Evolutionary conservation across 78 protist species (phyloP).

Genomic region (slime mould (Dictyostelium discoideum)): DNA sequence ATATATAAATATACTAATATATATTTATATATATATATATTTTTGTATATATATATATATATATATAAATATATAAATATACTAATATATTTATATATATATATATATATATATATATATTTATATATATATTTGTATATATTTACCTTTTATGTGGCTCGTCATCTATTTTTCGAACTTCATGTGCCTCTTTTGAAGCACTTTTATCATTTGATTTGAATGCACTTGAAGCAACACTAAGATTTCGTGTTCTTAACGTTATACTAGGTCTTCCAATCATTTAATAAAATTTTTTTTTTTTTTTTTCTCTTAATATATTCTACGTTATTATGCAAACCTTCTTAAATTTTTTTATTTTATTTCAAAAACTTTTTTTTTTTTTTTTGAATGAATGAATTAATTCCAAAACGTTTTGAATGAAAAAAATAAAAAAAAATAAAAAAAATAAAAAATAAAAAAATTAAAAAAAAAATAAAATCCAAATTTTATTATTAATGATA

Average conservation of each 20-base stretch:
- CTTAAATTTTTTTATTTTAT: too few species aligned
- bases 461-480: too few species aligned
- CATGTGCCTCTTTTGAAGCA: conserved; percentile 43
- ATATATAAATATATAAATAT: too few species aligned
- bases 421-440: too few species aligned
- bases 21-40: neutral
- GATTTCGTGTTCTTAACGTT: conserved; percentile 14
- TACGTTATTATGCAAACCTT: too few species aligned
- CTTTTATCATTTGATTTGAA: conserved; percentile 15
- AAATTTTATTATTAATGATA: too few species aligned
- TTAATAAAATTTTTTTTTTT: neutral
- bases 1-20: neutral
- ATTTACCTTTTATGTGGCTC: conserved; percentile 75
- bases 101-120: too few species aligned
- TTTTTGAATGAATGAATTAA: neutral
- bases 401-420: neutral
- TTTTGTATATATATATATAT: neutral
- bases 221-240: conserved; percentile 1
- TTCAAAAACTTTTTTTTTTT: too few species aligned
- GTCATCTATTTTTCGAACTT: conserved; percentile 45
- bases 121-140: neutral
- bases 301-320: too few species aligned
- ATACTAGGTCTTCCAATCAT: conserved; percentile 5
- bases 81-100: neutral
- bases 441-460: too few species aligned